Conservation (phyloP, 2,329 filamentous ascomycete species). For the Tolypocladium pustulatum region DNA sequence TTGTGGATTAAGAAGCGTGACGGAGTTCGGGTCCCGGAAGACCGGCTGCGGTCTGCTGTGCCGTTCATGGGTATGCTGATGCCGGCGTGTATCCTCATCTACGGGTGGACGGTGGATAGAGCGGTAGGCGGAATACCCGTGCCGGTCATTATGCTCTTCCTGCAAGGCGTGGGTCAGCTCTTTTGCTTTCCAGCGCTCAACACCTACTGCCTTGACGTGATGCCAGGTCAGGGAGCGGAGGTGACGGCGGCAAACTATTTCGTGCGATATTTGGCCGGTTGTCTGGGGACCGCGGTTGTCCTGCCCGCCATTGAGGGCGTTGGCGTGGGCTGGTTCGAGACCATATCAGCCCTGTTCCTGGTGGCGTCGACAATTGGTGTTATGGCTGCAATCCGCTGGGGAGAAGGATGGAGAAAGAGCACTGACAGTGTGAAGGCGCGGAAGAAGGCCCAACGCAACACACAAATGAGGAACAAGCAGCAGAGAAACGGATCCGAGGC, state of each 20-base stretch:
- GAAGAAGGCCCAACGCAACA: not conserved
- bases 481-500: not conserved
- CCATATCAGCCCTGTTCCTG: conserved; percentile 39
- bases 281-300: conserved; percentile 58
- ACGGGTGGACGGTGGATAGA: conserved; percentile 40
- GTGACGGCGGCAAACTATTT: conserved; percentile 76
- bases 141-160: conserved; percentile 63
- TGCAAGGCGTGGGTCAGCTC: conserved; percentile 63
- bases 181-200: conserved; percentile 69
- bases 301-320: conserved; percentile 64
- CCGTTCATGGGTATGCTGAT: conserved; percentile 46
- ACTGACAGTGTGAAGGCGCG: conserved; percentile 16
- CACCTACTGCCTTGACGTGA: conserved; percentile 75
- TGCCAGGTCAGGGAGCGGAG: conserved; percentile 57
- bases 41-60: conserved; percentile 51
- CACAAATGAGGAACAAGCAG: not conserved
- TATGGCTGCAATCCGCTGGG: conserved; percentile 26
- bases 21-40: conserved; percentile 54
- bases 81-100: conserved; percentile 55
- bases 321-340: conserved; percentile 74
- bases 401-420: conserved; percentile 26
- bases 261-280: conserved; percentile 65
- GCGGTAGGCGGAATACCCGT: conserved; percentile 42
- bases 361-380: conserved; percentile 24
- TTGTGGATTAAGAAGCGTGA: conserved; percentile 49